A percentile compares a stretch with the other conserved stretches of the same genome.
Conservation (phyloP, 2,329 filamentous ascomycete species). For the Chlorencoelia australis region DNA sequence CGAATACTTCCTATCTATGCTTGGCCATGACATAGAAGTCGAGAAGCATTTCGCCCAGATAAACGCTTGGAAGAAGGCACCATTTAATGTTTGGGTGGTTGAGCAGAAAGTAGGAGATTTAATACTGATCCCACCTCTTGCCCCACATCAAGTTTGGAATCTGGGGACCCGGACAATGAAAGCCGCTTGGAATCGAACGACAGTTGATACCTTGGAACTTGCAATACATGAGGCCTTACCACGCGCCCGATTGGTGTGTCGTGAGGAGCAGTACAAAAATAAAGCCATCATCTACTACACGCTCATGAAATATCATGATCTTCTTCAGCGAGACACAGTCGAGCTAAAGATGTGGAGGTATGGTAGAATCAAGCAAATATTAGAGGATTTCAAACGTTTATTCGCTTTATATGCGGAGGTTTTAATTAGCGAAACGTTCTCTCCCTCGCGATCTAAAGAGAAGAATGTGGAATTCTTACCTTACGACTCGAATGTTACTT, state of each 20-base stretch:
- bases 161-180: constrained; percentile 93
- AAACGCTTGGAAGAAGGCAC: constrained; percentile 89
- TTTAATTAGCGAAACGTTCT: constrained; percentile 78
- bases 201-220: constrained; percentile 78
- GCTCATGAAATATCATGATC: constrained; percentile 65
- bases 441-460: constrained; percentile 48
- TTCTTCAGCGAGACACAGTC: constrained; percentile 41
- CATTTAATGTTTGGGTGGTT: constrained; percentile 85
- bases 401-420: constrained; percentile 71
- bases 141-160: constrained; percentile 98
- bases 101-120: constrained; percentile 88
- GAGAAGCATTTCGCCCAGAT: constrained; percentile 95
- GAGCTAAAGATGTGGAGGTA: constrained; percentile 32
- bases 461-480: constrained; percentile 64
- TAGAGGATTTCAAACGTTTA: constrained; percentile 71
- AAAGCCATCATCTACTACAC: constrained; percentile 92
- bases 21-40: constrained; percentile 94
- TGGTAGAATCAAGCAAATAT: constrained; percentile 54
- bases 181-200: constrained; percentile 94
- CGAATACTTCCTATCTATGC: constrained; percentile 85
- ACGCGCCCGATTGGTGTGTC: constrained; percentile 80
- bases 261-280: constrained; percentile 98
- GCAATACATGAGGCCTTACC: constrained; percentile 81
- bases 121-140: constrained; percentile 83
- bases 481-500: constrained; percentile 87